Base-by-base conservation (phyloP, 2,329 filamentous ascomycete species). In the Teratosphaeria pseudoeucalypti region DNA sequence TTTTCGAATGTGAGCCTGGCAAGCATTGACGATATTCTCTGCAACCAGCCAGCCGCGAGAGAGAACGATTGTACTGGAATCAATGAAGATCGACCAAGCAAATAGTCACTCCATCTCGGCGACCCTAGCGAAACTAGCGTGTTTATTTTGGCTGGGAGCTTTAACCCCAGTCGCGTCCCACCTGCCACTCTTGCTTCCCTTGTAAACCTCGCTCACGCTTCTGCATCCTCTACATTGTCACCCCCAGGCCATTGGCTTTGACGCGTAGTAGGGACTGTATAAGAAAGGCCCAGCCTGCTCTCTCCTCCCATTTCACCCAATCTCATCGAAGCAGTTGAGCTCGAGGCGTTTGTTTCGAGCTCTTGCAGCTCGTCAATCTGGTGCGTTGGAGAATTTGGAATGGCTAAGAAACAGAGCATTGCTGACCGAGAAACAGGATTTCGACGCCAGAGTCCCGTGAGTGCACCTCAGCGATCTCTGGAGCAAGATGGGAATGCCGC, bases 401-500 rank as follows among this genome's bases (percentile, higher is more conserved):
- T 23, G 43, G 19, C 16, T 19, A 23, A 49, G 5, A 10, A 49
- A 49, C n/a, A 19, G 16, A 49, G 43, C 43, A 23, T 49, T 49
- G 43, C 43, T 49, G 43, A 49, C 19, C 11, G 3, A 23, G 19
- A 19, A 49, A 6, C 19, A 96, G 92, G 92, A 96, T 90, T 96
- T 95, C 94, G 92, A 96, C 89, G 91, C 92, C 81, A 89, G 91
- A 81, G 89, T 96, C 81, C 90, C 92, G 84, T 70, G 59, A 65
- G 68, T 64, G 9, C 10, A 49, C 16, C 43, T 19, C 16, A 3
- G n/a, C 4, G 43, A 49, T 23, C 19, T 23, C 16, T 49, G 43
- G 19, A 19, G 43, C 43, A 49, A n/a, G 43, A 19, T 5, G 2
- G 11, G 37, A 43, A 43, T 43, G 37, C 11, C 16, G 11, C 37